Conservation (phyloP, 495 filamentous ascomycete genomes). For the Bombardia bombarda region DNA sequence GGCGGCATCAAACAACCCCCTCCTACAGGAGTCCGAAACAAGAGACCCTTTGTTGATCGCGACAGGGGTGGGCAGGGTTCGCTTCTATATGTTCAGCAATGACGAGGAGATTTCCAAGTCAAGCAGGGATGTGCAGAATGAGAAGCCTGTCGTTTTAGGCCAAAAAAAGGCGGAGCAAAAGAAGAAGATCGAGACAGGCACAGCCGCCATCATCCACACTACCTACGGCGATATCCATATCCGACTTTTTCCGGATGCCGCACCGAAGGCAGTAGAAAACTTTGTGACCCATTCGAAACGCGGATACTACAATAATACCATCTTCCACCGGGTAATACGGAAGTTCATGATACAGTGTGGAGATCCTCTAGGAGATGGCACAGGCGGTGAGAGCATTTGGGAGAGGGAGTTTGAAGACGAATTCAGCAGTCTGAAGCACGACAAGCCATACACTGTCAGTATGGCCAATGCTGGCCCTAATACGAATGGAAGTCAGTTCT, state of each 20-base stretch:
- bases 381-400: slow-evolving; percentile 96
- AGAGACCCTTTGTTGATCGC: slow-evolving; percentile 83
- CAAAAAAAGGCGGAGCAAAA: slow-evolving; percentile 36
- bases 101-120: slow-evolving; percentile 76
- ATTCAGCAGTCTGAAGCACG: slow-evolving; percentile 83
- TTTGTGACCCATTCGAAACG: slow-evolving; percentile 84
- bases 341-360: slow-evolving; percentile 99
- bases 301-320: slow-evolving; percentile 93
- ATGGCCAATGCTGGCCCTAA: slow-evolving; percentile 97
- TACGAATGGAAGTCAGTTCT: slow-evolving; percentile 80
- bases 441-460: slow-evolving; percentile 90
- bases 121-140: slow-evolving; percentile 87
- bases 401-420: slow-evolving; percentile 93
- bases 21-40: slow-evolving; percentile 85
- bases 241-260: slow-evolving; percentile 84
- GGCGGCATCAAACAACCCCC: slow-evolving; percentile 88
- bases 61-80: slow-evolving; percentile 79
- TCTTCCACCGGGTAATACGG: slow-evolving; percentile 93
- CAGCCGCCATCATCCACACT: slow-evolving; percentile 80
- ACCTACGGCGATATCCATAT: slow-evolving; percentile 92
- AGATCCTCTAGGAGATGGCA: slow-evolving; percentile 91
- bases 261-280: slow-evolving; percentile 96
- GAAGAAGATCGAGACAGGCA: slow-evolving; percentile 63
- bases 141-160: slow-evolving; percentile 62
- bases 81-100: slow-evolving; percentile 98